Base-by-base conservation (phyloP, 2,329 filamentous ascomycete species). In the Harringtonia aguacate region DNA sequence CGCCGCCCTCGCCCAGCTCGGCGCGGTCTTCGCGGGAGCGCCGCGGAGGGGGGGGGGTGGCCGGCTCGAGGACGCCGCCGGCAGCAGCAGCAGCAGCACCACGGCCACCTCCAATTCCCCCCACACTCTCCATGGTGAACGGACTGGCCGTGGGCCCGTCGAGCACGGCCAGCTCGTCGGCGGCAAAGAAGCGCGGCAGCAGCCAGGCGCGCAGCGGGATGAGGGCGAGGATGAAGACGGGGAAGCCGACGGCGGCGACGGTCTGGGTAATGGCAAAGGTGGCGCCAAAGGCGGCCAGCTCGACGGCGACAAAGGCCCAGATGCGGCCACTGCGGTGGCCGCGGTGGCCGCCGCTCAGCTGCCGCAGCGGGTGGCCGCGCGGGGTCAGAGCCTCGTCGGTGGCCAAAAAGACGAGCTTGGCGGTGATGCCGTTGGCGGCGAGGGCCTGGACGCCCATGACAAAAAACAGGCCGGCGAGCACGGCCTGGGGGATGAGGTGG, bases 261-360 rank as follows among this genome's bases (percentile, higher is more conserved):
- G 85, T 89, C 63, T 90, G 61, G 0, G 85, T 88, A 54, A 89
- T 85, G 47, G 85, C 84, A 58, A 90, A 88, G 0, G 85, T 90
- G 20, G 80, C 84, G 3, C 71, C 84, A 53, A 89, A 88, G 0
- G 77, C 83, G 36, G 81, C 21, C 4, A 89, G 62, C 61, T 88
- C 79, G 29, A 87, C 61, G 8, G 62, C 63, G 7, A 87, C 80
- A 55, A 89, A 90, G 4, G 64, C 61, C 82, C 83, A 88, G 48
- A 88, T 67, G n/a, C n/a, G n/a, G n/a, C n/a, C n/a, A n/a, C n/a
- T n/a, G n/a, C n/a, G n/a, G n/a, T n/a, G n/a, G n/a, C n/a, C n/a
- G n/a, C 79, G 76, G 14, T 56, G 54, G 31, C 77, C 73, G n/a
- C 81, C 73, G n/a, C 65, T 62, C 27, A 86, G 63, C n/a, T 66